phyloP scores from a whole-genome alignment of 2,329 filamentous ascomycete genomes.

The Colletotrichum eremochloae region DNA sequence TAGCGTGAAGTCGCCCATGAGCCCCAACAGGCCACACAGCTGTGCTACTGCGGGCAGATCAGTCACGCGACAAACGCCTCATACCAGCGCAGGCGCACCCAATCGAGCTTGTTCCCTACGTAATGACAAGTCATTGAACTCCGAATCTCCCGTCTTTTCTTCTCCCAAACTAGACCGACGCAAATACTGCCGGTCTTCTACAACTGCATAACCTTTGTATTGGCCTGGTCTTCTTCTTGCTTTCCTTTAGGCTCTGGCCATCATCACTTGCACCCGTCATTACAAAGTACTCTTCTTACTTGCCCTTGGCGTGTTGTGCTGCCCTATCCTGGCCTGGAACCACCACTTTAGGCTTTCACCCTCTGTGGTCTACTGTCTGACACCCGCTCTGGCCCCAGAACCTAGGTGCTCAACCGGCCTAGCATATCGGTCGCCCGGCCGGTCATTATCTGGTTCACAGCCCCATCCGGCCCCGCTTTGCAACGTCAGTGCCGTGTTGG shows the following conservation, averaged over 20 bases:
- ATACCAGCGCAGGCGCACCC: conserved; percentile 17
- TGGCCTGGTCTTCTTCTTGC: conserved; percentile 10
- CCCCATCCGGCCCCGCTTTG: conserved; percentile 23
- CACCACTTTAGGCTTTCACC: conserved; percentile 18
- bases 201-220: conserved; percentile 17
- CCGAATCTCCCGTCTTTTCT: conserved; percentile 9
- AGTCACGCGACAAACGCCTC: conserved; percentile 41
- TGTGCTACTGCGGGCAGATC: conserved; percentile 33
- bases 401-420: conserved; percentile 15
- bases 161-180: conserved; percentile 9
- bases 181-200: conserved; percentile 23
- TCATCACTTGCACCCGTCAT: conserved; percentile 9
- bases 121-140: conserved; percentile 20
- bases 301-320: conserved; percentile 14
- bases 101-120: conserved; percentile 16
- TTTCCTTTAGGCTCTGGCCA: conserved; percentile 3
- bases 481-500: conserved; percentile 30
- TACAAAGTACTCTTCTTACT: conserved; percentile 6
- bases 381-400: background rate
- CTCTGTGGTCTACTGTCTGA: conserved; percentile 1
- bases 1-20: conserved; percentile 7
- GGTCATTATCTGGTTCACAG: conserved; percentile 7
- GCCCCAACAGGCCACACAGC: conserved; percentile 29
- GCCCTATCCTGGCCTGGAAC: background rate
- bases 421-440: conserved; percentile 2